Evolutionary conservation across 306 rosid genomes (phyloP), one percentile per base, ranked within the genome.

Genomic region (Gastrolobium villosum): DNA sequence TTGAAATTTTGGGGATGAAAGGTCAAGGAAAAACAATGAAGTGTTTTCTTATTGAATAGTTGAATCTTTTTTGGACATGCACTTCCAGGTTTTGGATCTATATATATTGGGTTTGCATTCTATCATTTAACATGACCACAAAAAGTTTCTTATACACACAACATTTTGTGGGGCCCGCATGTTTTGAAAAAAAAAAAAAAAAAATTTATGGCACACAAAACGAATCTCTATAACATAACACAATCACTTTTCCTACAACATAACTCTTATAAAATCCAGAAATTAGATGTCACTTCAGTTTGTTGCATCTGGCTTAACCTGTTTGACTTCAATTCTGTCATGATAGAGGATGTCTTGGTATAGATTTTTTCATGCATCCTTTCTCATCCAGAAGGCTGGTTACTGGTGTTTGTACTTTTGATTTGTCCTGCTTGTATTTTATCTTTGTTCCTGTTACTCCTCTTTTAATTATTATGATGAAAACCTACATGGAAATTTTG

Each of bases 341-440:
- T 48, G 39, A 75, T 67, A 9, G 66, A 71, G 78, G 67, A 26
- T 60, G 9, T 11, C 13, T 39, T 50, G 41, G 11, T 37, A 48
- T 53, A 6, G 36, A 30, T 13, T 39, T 52, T 20, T 40, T 30
- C 44, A 11, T 41, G 40, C 75, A 65, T 77, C 9, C 10, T 56
- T 44, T 67, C 52, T 34, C 20, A 52, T 46, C 7, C 63, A 4
- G 11, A 75, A 39, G 32, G 43, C 53, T 0, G 37, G 59, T 32
- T 50, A 9, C 66, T 7, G 32, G 43, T 67, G 35, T 45, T 68
- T 59, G 15, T 35, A 68, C 70, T 46, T 36, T 5, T 43, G 8
- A 20, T 44, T 34, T 68, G 49, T 46, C 31, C 46, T 79, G 44
- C 62, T 36, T 55, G 35, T 34, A 37, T 56, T 54, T 64, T 36